Conservation (phyloP, 257 asterid genomes). For the Pogostemon cablin region DNA sequence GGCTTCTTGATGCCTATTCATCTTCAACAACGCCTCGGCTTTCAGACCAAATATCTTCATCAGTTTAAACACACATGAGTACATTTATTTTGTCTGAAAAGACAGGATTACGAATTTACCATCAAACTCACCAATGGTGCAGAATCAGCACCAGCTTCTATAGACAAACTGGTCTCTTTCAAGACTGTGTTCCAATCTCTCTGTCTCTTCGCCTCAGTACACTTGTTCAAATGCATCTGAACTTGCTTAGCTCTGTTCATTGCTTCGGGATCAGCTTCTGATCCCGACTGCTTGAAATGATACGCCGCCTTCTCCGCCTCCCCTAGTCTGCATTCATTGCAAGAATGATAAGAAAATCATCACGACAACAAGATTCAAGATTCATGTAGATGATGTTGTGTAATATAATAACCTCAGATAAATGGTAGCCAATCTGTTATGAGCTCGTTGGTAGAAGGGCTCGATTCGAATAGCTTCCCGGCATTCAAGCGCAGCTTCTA, state of each 20-base stretch:
- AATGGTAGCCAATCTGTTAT: slow-evolving; percentile 65
- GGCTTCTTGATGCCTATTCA: slow-evolving; percentile 73
- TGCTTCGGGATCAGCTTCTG: slow-evolving; percentile 80
- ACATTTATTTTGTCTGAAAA: not conserved
- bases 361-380: not conserved
- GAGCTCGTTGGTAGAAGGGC: slow-evolving; percentile 71
- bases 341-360: not conserved
- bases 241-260: slow-evolving; percentile 53
- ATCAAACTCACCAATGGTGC: slow-evolving; percentile 60
- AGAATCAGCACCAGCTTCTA: slow-evolving; percentile 79
- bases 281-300: slow-evolving; percentile 77
- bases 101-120: not conserved
- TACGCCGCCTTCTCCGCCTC: slow-evolving; percentile 68
- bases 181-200: slow-evolving; percentile 62
- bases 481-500: slow-evolving; percentile 90
- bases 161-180: slow-evolving; percentile 53
- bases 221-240: slow-evolving; percentile 52
- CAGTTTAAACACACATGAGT: not conserved
- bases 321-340: slow-evolving; percentile 54
- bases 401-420: slow-evolving; percentile 49
- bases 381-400: too few relatives aligned
- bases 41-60: slow-evolving; percentile 67
- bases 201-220: slow-evolving; percentile 66
- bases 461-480: slow-evolving; percentile 76
- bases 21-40: slow-evolving; percentile 77